Conservation (phyloP, 164 flowering plant species). For the Cinnamomum chago region DNA sequence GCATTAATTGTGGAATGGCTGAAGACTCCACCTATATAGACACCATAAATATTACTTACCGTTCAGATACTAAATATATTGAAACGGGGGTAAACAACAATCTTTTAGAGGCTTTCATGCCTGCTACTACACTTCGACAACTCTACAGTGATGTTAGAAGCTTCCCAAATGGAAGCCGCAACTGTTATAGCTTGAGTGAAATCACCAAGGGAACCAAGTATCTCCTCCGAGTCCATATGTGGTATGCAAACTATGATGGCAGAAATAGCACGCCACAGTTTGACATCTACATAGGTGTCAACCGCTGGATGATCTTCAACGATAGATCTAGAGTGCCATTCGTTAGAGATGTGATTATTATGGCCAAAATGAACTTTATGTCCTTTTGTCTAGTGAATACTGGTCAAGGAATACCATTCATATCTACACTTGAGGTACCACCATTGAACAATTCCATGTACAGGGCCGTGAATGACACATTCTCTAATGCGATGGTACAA, state of each 20-base stretch:
- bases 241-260: conserved; percentile 25
- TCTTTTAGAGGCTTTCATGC: neutral
- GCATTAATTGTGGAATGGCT: conserved; percentile 10
- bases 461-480: neutral
- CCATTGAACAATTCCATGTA: conserved; percentile 20
- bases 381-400: conserved; percentile 37
- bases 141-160: neutral
- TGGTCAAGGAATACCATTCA: conserved; percentile 36
- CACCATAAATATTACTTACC: neutral
- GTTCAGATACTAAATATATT: conserved; percentile 2
- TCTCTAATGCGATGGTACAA: conserved; percentile 19
- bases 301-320: conserved; percentile 28
- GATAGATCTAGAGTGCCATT: neutral
- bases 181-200: conserved; percentile 5
- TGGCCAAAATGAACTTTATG: conserved; percentile 12
- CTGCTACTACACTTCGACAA: neutral
- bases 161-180: conserved; percentile 9
- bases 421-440: conserved; percentile 37
- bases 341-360: conserved; percentile 24
- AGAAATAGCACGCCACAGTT: conserved; percentile 26
- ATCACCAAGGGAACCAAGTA: neutral
- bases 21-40: conserved; percentile 8
- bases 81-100: conserved; percentile 1
- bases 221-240: conserved; percentile 11
- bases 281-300: conserved; percentile 37